Conservation (phyloP, 2,329 filamentous ascomycete genomes). For the Balansia obtecta region DNA sequence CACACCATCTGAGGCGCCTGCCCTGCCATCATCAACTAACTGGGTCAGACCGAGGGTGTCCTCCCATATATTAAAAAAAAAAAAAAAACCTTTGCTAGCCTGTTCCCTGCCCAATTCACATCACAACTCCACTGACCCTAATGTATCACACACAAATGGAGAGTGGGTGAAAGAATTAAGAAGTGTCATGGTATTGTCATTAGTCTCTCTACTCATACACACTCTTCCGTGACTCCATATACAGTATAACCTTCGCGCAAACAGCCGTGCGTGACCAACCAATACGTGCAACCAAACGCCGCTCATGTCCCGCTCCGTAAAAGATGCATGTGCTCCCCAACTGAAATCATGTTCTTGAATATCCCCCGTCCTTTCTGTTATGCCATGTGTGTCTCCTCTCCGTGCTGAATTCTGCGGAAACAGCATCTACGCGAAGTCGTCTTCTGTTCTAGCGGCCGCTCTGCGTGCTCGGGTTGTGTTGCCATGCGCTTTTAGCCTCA, state of each 20-base stretch:
- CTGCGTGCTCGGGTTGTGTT: slow-evolving; percentile 12
- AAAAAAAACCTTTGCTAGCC: no score
- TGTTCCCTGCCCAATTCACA: no score
- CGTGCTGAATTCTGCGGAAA: not conserved
- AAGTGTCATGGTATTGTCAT: no score
- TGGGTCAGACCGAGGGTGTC: no score
- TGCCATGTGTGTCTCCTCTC: not conserved
- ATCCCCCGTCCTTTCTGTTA: not conserved
- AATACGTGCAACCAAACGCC: not conserved
- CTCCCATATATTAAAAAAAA: no score
- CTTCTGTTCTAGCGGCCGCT: slow-evolving; percentile 26
- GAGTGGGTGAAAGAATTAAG: no score
- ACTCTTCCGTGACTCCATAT: not conserved
- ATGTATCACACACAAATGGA: no score
- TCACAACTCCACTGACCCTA: no score
- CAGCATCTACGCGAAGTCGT: not conserved
- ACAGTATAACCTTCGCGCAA: not conserved
- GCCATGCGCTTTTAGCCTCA: slow-evolving; percentile 7
- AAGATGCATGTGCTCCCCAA: not conserved
- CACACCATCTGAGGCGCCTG: no score
- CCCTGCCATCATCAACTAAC: no score
- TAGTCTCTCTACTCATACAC: not conserved
- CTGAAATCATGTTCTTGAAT: not conserved
- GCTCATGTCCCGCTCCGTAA: not conserved
- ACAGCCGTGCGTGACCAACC: not conserved